Conservation (phyloP, 2,329 filamentous ascomycete genomes). For the Coniella lustricola region DNA sequence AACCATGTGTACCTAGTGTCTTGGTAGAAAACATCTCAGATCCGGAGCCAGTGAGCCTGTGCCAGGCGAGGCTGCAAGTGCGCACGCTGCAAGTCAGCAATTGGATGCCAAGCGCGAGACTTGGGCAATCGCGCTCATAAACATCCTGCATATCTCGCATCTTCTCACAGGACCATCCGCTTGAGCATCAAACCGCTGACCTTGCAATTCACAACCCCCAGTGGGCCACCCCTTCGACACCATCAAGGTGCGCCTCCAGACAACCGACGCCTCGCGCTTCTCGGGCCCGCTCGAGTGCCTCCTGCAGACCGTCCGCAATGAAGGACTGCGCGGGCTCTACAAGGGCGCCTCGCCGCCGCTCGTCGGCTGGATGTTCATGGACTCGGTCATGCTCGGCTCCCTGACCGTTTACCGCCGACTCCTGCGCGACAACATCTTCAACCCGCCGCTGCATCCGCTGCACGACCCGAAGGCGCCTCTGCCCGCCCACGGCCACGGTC, state of each 20-base stretch:
- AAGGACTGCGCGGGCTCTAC: conserved; percentile 81
- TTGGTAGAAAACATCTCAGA: too few species aligned
- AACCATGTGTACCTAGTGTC: too few species aligned
- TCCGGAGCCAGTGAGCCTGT: too few species aligned
- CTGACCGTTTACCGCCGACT: conserved; percentile 84
- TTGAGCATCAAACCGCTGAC: too few species aligned
- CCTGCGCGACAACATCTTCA: conserved; percentile 74
- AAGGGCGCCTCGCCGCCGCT: conserved; percentile 90
- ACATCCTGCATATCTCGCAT: too few species aligned
- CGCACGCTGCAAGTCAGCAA: too few species aligned
- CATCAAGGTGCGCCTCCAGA: conserved; percentile 92
- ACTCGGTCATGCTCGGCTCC: conserved; percentile 82
- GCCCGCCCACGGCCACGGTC: conserved; percentile 72
- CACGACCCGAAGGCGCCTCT: conserved; percentile 40
- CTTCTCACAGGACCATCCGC: too few species aligned
- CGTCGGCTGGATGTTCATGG: conserved; percentile 96
- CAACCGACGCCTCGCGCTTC: conserved; percentile 70
- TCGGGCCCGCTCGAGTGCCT: conserved; percentile 80
- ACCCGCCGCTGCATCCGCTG: conserved; percentile 34
- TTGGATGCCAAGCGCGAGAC: too few species aligned
- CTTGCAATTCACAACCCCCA: conserved; percentile 19
- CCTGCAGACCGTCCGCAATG: conserved; percentile 73
- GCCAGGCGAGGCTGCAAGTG: too few species aligned
- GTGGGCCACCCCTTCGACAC: conserved; percentile 83
- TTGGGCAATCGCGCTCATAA: too few species aligned